Conservation (phyloP, 2,329 filamentous ascomycete genomes). For the Zopfia rhizophila region DNA sequence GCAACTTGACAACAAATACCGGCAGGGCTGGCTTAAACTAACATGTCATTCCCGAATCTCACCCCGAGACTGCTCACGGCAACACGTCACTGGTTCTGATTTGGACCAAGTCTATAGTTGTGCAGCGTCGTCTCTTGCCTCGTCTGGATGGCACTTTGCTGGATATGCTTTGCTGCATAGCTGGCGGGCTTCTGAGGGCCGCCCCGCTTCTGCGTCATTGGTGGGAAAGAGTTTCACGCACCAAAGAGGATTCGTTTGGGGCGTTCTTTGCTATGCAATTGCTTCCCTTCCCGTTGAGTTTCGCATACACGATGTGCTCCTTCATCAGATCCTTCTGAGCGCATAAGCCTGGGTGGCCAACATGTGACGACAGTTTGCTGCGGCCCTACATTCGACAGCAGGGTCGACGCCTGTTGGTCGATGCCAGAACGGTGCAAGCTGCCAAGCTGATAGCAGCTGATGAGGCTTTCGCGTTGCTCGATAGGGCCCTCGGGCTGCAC, state of each 20-base stretch:
- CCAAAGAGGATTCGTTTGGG: constrained; percentile 6
- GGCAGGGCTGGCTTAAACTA: constrained; percentile 15
- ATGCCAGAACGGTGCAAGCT: background rate
- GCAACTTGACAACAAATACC: too few species aligned
- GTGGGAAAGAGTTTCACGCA: constrained; percentile 16
- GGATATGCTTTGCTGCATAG: constrained; percentile 17
- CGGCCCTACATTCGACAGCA: background rate
- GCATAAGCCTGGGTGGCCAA: constrained; percentile 17
- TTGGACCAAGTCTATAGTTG: constrained; percentile 7
- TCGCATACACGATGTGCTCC: constrained; percentile 18
- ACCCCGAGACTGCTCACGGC: background rate
- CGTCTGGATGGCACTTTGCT: constrained; percentile 4
- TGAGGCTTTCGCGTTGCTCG: constrained; percentile 21
- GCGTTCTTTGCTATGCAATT: constrained; percentile 16
- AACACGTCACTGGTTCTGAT: constrained; percentile 3
- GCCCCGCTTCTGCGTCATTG: constrained; percentile 9
- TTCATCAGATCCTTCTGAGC: constrained; percentile 17
- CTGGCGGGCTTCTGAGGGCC: constrained; percentile 2
- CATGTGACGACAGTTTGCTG: constrained; percentile 4
- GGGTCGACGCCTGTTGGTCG: background rate
- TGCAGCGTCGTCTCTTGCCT: constrained; percentile 2
- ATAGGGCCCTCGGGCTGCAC: constrained; percentile 15
- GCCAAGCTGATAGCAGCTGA: constrained; percentile 16
- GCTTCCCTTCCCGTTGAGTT: constrained; percentile 2
- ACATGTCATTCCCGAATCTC: constrained; percentile 10